These are phyloP conservation scores for Mycosphaerella sp. DNA, from an alignment of 2,329 filamentous ascomycete genomes.

Conservation along the genomic window DNA sequence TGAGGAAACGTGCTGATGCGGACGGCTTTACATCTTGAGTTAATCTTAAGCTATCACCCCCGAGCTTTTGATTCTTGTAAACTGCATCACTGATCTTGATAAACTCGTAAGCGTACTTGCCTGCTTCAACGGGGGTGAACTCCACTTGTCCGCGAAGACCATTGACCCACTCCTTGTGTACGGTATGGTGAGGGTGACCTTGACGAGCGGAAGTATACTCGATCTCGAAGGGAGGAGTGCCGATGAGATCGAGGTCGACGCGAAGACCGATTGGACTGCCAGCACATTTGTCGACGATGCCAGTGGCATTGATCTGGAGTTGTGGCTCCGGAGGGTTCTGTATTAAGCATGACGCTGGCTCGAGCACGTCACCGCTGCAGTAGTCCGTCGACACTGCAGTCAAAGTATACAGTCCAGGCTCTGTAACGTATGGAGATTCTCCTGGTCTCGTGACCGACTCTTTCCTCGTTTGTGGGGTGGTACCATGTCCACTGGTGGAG, in stretches of 20 bases:
- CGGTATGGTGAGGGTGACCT: conserved; percentile 46
- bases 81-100: conserved; percentile 73
- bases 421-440: conserved; percentile 62
- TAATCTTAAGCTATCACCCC: conserved; percentile 54
- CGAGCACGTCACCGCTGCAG: conserved; percentile 81
- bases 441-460: conserved; percentile 56
- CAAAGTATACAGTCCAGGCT: conserved; percentile 80
- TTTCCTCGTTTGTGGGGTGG: conserved; percentile 52
- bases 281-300: conserved; percentile 90
- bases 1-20: conserved; percentile 67
- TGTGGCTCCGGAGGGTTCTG: conserved; percentile 86
- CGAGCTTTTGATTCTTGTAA: conserved; percentile 62
- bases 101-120: conserved; percentile 83
- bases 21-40: conserved; percentile 92
- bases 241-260: conserved; percentile 82
- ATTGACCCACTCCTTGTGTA: conserved; percentile 53
- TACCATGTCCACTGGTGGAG: conserved; percentile 63
- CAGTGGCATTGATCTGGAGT: conserved; percentile 65
- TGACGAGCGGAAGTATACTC: conserved; percentile 65
- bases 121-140: conserved; percentile 72
- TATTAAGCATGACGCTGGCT: conserved; percentile 88
- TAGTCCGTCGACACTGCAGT: conserved; percentile 71
- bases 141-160: conserved; percentile 78
- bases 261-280: conserved; percentile 86
- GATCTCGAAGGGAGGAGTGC: conserved; percentile 85